These are phyloP conservation scores for Pholiota molesta DNA, from an alignment of 768 basidiomycete genomes.

Conservation along the genomic window DNA sequence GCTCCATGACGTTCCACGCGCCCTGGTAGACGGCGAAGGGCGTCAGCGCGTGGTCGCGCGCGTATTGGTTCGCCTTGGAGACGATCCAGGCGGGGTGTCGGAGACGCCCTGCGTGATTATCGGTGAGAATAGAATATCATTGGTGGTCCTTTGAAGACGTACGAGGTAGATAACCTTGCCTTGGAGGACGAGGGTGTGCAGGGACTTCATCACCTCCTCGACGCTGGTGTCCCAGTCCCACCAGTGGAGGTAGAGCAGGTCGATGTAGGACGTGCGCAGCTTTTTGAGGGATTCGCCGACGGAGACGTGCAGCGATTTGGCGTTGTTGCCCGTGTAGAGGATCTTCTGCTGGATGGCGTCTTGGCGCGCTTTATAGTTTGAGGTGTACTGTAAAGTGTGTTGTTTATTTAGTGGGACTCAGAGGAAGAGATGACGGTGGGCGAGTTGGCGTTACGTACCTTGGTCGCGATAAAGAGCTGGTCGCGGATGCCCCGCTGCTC, in stretches of 20 bases:
- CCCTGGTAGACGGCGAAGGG: slow-evolving; percentile 61
- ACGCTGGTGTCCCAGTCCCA: slow-evolving; percentile 57
- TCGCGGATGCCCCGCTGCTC: background rate
- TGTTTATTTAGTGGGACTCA: too few species aligned
- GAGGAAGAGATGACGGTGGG: too few species aligned
- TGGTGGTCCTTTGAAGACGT: background rate
- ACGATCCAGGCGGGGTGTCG: slow-evolving; percentile 53
- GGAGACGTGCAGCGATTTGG: slow-evolving; percentile 44
- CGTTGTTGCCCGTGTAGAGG: slow-evolving; percentile 28
- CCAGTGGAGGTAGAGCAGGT: slow-evolving; percentile 37
- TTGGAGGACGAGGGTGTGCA: slow-evolving; percentile 51
- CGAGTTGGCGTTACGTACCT: background rate
- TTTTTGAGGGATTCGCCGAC: slow-evolving; percentile 47
- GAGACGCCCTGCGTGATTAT: slow-evolving; percentile 34
- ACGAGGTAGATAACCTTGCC: slow-evolving; percentile 56
- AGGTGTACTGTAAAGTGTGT: background rate
- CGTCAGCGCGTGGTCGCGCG: slow-evolving; percentile 47
- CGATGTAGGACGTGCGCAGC: slow-evolving; percentile 47
- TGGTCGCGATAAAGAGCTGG: slow-evolving; percentile 4
- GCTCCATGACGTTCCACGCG: slow-evolving; percentile 42
- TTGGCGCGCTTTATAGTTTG: background rate
- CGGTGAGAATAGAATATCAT: too few species aligned
- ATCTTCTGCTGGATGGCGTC: background rate
- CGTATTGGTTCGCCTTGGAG: slow-evolving; percentile 51
- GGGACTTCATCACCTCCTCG: slow-evolving; percentile 57